A percentile compares a stretch with the other conserved stretches of the same genome.
Conservation (phyloP, 108 stramenopile species). For the Discostella stelligeroides region DNA sequence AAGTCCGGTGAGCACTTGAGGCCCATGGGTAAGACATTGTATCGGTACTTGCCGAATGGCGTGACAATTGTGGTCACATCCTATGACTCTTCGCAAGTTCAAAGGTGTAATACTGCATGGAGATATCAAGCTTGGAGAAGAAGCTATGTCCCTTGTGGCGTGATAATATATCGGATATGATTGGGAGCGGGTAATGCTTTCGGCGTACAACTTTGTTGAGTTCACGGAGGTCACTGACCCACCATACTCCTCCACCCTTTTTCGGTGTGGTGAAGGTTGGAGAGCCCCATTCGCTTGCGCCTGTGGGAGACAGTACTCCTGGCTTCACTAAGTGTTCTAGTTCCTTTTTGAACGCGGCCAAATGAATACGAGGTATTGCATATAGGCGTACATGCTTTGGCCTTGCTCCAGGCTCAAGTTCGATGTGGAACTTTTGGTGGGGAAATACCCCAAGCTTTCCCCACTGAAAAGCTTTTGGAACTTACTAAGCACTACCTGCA, state of each 20-base stretch:
- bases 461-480: constrained; percentile 40
- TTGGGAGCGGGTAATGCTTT: constrained; percentile 42
- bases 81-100: constrained; percentile 2
- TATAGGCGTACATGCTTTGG: constrained; percentile 33
- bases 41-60: constrained; percentile 52
- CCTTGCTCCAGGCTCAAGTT: constrained; percentile 22
- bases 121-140: constrained; percentile 41
- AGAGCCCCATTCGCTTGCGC: constrained; percentile 33
- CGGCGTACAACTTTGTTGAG: constrained; percentile 33
- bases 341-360: constrained; percentile 36
- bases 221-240: constrained; percentile 47
- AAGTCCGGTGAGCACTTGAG: constrained; percentile 44
- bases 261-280: constrained; percentile 51
- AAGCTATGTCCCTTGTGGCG: constrained; percentile 27
- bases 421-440: constrained; percentile 41
- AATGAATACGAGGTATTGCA: constrained; percentile 18
- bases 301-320: constrained; percentile 20
- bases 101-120: constrained; percentile 48
- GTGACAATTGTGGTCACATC: constrained; percentile 33
- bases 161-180: constrained; percentile 40
- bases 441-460: constrained; percentile 45
- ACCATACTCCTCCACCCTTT: constrained; percentile 45
- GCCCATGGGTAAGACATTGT: constrained; percentile 21
- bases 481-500: background rate
- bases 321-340: constrained; percentile 21